Base-by-base conservation (phyloP, 257 asterid species). In the Linderniella brevidens region DNA sequence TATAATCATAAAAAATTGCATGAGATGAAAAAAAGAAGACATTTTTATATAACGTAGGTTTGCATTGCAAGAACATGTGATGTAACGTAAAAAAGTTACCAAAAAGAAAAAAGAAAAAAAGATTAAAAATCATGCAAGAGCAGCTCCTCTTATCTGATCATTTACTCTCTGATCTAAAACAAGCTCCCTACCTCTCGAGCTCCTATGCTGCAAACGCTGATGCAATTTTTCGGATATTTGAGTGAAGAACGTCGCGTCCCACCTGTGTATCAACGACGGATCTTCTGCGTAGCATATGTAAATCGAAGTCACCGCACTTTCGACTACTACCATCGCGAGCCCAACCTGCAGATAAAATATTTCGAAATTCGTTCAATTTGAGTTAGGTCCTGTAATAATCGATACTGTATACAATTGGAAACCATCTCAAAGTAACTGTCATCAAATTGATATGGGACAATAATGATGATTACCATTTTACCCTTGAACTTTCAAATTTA, bases 301-400 rank as follows among this genome's bases (percentile, higher is more conserved):
- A 36, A 88, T 84, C 13, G 98, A 84, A 13, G 95, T 88, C 13
- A 88, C 98, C 3, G 98, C 94, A 53, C 98, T 88, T 70, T 88
- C 98, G 65, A 88, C 88, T 4, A 84, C 90, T 14, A 88, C 98
- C 75, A 75, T 88, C 16, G 95, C 94, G 19, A 84, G 62, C 41
- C 98, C 98, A 39, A 84, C 92, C 97, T 88, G 76, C n/a, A 36
- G 60, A 55, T 43, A 37, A 29, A 60, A 5, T n/a, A 29, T 13
- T 13, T n/a, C 14, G n/a, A 17, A 42, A 42, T 8, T 0, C 2
- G 5, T 38, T 2, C 43, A 38, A n/a, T 8, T 2, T 38, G 43
- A n/a, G n/a, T n/a, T n/a, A n/a, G n/a, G n/a, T n/a, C n/a, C n/a
- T n/a, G n/a, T n/a, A n/a, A n/a, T n/a, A n/a, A n/a, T n/a, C n/a